Evolutionary conservation across 2,329 filamentous ascomycete genomes (phyloP), one percentile per base, ranked within the genome.

Genomic region (Raffaelea deltoideospora): DNA sequence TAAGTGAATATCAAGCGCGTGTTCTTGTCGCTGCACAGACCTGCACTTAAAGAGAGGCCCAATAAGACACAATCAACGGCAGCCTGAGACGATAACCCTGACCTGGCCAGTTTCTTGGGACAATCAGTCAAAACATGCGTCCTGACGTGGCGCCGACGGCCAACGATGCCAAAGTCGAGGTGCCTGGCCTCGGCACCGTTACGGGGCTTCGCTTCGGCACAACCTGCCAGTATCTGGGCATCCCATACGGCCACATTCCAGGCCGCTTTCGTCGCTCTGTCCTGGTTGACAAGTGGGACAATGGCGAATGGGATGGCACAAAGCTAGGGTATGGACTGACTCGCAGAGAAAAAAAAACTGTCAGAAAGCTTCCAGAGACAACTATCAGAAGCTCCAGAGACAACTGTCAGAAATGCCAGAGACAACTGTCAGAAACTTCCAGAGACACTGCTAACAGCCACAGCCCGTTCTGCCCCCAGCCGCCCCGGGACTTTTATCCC

Each of bases 401-500:
- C n/a, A n/a, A n/a, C n/a, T n/a, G n/a, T n/a, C n/a, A n/a, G n/a
- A n/a, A n/a, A n/a, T n/a, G n/a, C n/a, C n/a, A n/a, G n/a, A n/a
- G n/a, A n/a, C n/a, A n/a, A n/a, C n/a, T n/a, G n/a, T 13, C 7
- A 29, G 6, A 15, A 8, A 29, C 14, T n/a, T n/a, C n/a, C n/a
- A n/a, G n/a, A n/a, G n/a, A n/a, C n/a, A n/a, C 33, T 7, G 29
- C 34, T 36, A 7, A 31, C 19, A 15, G 3, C 18, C 7, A 11
- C 29, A 41, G 39, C 6, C 39, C 41, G 1, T 43, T 34, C 34
- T 37, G 33, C 22, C 34, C 38, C 2, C 41, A 43, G 26, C 41
- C 41, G 20, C 38, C 38, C 2, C 35, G 41, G 5, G 41, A 41
- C 31, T 43, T 43, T 20, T 43, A 43, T 21, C 41, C 41, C 10